Percentiles rank a stretch among this genome's conserved stretches.
Conservation (phyloP, 257 asterid genomes). For the Schizonepeta tenuifolia region DNA sequence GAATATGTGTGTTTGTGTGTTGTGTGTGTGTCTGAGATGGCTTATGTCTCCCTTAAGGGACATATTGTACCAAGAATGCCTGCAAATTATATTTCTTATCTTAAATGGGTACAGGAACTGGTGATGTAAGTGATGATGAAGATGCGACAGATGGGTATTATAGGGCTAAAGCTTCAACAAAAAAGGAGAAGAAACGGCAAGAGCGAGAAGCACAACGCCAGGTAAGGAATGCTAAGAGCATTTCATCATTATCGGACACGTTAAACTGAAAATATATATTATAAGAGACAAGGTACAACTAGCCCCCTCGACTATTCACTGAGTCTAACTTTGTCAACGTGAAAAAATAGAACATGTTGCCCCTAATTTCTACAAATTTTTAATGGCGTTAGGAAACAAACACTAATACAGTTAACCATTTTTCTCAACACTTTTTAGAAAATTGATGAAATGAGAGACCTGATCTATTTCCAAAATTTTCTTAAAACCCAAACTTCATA, state of each 20-base stretch:
- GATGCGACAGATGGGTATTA: slow-evolving; percentile 70
- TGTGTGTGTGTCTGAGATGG: neutral
- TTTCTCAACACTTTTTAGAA: neutral
- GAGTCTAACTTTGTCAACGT: neutral
- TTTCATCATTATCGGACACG: neutral
- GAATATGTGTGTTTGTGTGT: slow-evolving; percentile 1
- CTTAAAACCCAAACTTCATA: neutral
- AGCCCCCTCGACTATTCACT: neutral
- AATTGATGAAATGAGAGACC: neutral
- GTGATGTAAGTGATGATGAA: slow-evolving; percentile 85
- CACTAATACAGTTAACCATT: neutral
- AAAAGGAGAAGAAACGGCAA: slow-evolving; percentile 86
- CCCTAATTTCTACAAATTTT: neutral
- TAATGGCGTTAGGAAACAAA: neutral
- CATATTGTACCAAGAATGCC: slow-evolving; percentile 13
- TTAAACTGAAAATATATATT: too few species aligned
- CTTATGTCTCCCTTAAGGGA: neutral
- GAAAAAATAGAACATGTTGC: neutral
- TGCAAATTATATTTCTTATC: slow-evolving; percentile 3
- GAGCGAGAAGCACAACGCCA: slow-evolving; percentile 95
- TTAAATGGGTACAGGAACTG: slow-evolving; percentile 49
- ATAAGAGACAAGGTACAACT: neutral
- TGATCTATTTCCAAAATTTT: neutral
- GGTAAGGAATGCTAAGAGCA: slow-evolving; percentile 39
- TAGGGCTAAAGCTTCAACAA: slow-evolving; percentile 66